Evolutionary conservation across 495 filamentous ascomycete genomes (phyloP), one percentile per base, ranked within the genome.

Genomic region (Neurospora sp.): DNA sequence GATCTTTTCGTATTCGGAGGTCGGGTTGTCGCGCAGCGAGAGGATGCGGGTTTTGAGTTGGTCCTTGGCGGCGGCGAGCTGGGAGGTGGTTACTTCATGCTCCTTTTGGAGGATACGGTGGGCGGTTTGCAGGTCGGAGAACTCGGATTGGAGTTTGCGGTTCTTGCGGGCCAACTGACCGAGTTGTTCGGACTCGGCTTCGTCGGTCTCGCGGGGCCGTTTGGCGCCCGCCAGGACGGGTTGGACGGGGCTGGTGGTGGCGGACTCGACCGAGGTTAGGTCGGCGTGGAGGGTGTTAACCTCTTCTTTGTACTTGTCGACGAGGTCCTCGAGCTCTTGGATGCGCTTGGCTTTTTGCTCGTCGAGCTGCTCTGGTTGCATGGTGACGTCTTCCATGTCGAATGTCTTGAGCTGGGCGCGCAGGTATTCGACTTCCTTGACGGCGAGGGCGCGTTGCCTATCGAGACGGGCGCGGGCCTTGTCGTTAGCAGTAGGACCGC

Each of bases 341-440:
- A 98, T 91, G 20, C 93, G 91, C 71, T 89, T 84, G 1, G 86
- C 81, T 77, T 94, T 97, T 70, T 90, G 87, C 72, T 90, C 88
- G 75, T 98, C 93, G 69, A 91, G 91, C 59, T 85, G 89, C 18
- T 93, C 91, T 3, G 89, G 86, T 71, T 94, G 89, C 82, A 97
- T 91, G 2, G 94, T 95, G 53, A 87, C 86, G 79, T 98, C 94
- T 81, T 98, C 96, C 35, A 89, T 87, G 73, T 97, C 95, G 72
- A 94, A 97, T 0, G 91, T 91, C 79, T 97, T 96, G 31, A 98
- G 83, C 77, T 99, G 96, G 5, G 92, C 95, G 18, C 96, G 91
- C 8, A 99, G 86, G 79, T 95, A 96, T 74, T 98, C 93, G 8
- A 96, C 93, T 79, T 99, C 96, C 77, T 97, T 97, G 27, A 93